Base-by-base conservation (phyloP, 2,329 filamentous ascomycete species). In the Diaporthe helianthi region DNA sequence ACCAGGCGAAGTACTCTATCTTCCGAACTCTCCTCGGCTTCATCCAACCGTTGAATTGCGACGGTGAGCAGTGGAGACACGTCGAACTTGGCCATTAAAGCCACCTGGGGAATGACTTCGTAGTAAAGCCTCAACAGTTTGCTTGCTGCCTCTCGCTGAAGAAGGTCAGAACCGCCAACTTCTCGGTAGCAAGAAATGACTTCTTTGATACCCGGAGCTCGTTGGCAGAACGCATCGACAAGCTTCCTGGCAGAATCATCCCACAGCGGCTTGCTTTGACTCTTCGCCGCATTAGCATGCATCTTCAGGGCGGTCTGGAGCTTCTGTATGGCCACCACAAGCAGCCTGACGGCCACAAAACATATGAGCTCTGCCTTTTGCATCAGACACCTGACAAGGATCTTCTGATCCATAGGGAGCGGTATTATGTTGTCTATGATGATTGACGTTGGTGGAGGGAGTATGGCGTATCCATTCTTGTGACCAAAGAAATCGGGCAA, bases 371-470 rank as follows among this genome's bases (percentile, higher is more conserved):
- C 89, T 3, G 91, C 91, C 72, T 91, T 92, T 71, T 92, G 88
- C 44, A 92, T 90, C 44, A 99, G 79, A 76, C 94, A 98, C 71
- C 92, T 90, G 13, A 89, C 88, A 53, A 98, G 83, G 0, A 91
- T 90, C 76, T 94, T 94, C 73, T 94, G 91, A 12, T 87, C 94
- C 44, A 98, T 83, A 0, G 94, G 93, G 31, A 90, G 87, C 4
- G 96, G 96, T 12, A 99, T 82, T 64, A 98, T 89, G 78, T 90
- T 97, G 79, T 97, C 94, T 47, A 98, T 87, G 10, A 95, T 84
- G 53, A 96, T 85, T 3, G 90, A 90, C 2, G 90, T 88, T 1
- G 94, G 93, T 10, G 96, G 95, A 36, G 96, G 94, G 17, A 90
- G 82, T 22, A 83, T 80, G 29, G 89, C 88, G 72, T 89, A 91